Conservation (phyloP, 2,329 filamentous ascomycete genomes). For the Fusarium albidum region DNA sequence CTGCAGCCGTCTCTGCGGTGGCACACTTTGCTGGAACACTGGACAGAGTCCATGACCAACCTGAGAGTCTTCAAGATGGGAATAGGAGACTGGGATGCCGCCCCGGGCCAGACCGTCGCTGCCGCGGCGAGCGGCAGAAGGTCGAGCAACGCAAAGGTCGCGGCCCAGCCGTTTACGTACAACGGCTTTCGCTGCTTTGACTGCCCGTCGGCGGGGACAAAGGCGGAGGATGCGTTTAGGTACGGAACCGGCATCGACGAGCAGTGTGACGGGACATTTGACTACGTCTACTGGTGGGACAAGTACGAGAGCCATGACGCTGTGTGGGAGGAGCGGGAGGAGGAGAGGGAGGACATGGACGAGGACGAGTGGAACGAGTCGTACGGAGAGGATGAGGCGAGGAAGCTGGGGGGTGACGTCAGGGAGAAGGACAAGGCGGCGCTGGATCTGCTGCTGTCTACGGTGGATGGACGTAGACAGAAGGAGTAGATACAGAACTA, state of each 20-base stretch:
- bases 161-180: not conserved
- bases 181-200: slow-evolving; percentile 11
- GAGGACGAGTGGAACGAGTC: too few species aligned
- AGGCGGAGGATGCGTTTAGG: not conserved
- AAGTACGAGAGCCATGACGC: too few species aligned
- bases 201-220: not conserved
- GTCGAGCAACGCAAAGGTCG: not conserved
- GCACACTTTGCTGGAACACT: slow-evolving; percentile 13
- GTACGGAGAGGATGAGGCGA: too few species aligned
- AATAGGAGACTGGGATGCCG: not conserved
- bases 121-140: not conserved
- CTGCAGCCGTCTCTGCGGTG: not conserved
- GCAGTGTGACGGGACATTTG: too few species aligned
- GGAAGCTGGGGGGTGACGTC: too few species aligned
- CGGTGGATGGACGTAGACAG: too few species aligned
- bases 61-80: slow-evolving; percentile 11
- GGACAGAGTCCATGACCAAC: not conserved
- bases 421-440: too few species aligned
- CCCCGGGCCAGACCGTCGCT: not conserved
- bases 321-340: too few species aligned
- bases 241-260: not conserved
- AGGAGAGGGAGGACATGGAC: too few species aligned
- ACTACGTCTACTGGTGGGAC: too few species aligned
- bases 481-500: too few species aligned
- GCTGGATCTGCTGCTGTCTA: too few species aligned